phyloP scores from a whole-genome alignment of 2,329 filamentous ascomycete genomes.

The Sphaerulina musiva region DNA sequence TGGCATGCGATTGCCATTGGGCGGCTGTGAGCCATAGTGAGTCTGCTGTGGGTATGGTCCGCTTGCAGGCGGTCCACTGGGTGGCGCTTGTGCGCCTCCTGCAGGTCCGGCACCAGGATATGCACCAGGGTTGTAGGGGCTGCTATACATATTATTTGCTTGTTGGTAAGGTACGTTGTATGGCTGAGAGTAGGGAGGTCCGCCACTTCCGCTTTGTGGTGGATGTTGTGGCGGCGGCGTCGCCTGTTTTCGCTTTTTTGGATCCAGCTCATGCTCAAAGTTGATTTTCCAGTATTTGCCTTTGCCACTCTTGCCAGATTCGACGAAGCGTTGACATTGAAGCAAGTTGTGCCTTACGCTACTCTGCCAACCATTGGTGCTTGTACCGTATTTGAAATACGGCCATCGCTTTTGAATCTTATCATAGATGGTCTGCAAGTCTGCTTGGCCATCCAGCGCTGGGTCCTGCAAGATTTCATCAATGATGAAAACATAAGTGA shows the following conservation, averaged over 20 bases:
- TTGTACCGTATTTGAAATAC: constrained; percentile 55
- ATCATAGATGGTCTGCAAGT: constrained; percentile 60
- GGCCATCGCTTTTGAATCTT: constrained; percentile 58
- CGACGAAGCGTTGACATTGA: constrained; percentile 53
- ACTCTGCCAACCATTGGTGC: constrained; percentile 59
- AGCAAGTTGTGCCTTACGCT: constrained; percentile 60
- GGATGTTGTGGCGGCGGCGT: constrained; percentile 30
- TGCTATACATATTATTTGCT: constrained; percentile 14
- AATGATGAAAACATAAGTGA: constrained; percentile 59
- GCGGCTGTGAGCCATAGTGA: constrained; percentile 4
- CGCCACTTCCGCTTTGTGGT: constrained; percentile 14
- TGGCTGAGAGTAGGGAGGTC: constrained; percentile 10
- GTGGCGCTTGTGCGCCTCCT: not conserved
- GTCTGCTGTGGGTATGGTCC: constrained; percentile 6
- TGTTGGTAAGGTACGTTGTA: constrained; percentile 10
- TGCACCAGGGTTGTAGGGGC: constrained; percentile 10
- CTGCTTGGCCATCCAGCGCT: constrained; percentile 50
- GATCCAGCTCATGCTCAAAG: constrained; percentile 53
- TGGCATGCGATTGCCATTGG: constrained; percentile 9
- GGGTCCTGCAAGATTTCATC: constrained; percentile 54
- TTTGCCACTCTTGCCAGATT: constrained; percentile 55
- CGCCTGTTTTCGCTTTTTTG: constrained; percentile 48
- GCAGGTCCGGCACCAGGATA: constrained; percentile 1
- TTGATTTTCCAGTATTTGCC: constrained; percentile 59
- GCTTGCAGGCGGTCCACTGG: constrained; percentile 2